Percentiles rank a stretch among this genome's conserved stretches.
These are phyloP conservation scores for Lindgomyces ingoldianus DNA, from an alignment of 495 filamentous ascomycete species.

Conservation along the genomic window DNA sequence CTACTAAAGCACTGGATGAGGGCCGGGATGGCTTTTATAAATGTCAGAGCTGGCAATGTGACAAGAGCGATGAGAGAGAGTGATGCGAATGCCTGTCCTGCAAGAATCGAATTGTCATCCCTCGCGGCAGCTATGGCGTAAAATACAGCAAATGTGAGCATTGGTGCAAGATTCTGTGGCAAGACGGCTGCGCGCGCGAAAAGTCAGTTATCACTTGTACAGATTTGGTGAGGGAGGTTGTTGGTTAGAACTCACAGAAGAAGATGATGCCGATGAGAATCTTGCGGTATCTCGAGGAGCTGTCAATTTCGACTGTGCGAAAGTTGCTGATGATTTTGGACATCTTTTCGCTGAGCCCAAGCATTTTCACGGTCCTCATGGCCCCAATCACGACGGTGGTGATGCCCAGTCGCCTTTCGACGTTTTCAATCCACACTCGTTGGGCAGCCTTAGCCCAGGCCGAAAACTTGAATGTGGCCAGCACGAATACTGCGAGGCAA, in stretches of 20 bases:
- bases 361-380: conserved; percentile 6
- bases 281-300: conserved; percentile 1
- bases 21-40: conserved; percentile 4
- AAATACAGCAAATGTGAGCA: conserved; percentile 12
- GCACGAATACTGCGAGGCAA: conserved; percentile 12
- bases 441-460: conserved; percentile 7
- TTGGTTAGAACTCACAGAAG: not conserved
- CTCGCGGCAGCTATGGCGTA: conserved; percentile 1
- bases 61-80: conserved; percentile 9
- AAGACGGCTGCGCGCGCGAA: not conserved
- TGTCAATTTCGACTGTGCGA: not conserved
- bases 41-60: conserved; percentile 12
- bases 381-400: conserved; percentile 1
- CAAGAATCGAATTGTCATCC: conserved; percentile 4
- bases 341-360: conserved; percentile 2
- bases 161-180: conserved; percentile 7
- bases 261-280: conserved; percentile 6
- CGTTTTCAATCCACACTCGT: conserved; percentile 4
- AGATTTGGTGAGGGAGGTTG: not conserved
- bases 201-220: not conserved
- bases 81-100: conserved; percentile 6
- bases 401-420: conserved; percentile 3
- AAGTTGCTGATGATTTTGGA: conserved; percentile 2
- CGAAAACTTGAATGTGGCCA: conserved; percentile 2
- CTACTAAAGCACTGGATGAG: conserved; percentile 10